Evolutionary conservation across 495 filamentous ascomycete species (phyloP).

Genomic region (Glarea lozoyensis): DNA sequence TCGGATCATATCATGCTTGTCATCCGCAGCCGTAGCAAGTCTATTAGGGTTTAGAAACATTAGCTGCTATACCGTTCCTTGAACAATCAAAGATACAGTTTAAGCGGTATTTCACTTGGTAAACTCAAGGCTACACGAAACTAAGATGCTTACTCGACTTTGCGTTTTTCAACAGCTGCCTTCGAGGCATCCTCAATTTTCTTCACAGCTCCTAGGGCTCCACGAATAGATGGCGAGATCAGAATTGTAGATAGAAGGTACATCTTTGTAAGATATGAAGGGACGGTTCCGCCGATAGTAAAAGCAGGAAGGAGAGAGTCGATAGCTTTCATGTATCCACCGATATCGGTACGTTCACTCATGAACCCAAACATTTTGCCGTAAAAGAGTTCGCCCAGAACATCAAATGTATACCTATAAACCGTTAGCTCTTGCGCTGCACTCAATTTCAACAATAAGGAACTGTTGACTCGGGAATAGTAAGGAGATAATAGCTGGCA

Average conservation of each 20-base stretch:
- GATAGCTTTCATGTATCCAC: neutral
- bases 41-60: no score
- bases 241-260: neutral
- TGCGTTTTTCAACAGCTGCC: neutral
- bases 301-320: neutral
- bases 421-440: neutral
- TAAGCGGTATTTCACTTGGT: no score
- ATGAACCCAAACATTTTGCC: slow-evolving; percentile 26
- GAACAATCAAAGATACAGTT: no score
- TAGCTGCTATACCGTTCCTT: no score
- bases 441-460: no score
- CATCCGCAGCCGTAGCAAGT: no score
- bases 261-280: neutral
- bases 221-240: neutral
- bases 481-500: neutral
- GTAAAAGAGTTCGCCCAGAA: slow-evolving; percentile 34
- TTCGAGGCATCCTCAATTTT: neutral
- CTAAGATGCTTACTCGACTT: neutral
- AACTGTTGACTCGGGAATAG: no score
- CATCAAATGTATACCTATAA: slow-evolving; percentile 33
- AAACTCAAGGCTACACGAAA: no score
- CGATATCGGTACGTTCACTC: neutral
- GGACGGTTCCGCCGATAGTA: neutral
- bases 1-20: no score
- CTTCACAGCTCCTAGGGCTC: neutral